Conservation (phyloP, 345 rosid genomes). For the Citropsis articulata region DNA sequence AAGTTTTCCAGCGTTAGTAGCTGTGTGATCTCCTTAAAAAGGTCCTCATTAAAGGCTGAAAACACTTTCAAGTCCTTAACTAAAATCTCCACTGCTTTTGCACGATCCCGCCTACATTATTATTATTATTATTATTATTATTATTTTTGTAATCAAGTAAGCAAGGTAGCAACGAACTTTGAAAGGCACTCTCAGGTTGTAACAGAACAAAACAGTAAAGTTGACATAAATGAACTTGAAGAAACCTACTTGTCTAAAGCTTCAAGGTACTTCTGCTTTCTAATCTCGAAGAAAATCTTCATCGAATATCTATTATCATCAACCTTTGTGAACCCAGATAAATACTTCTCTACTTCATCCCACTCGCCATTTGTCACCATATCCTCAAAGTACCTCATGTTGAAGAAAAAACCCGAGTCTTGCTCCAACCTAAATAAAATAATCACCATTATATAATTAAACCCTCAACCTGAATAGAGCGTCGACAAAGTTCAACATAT, state of each 20-base stretch:
- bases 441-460: constrained; percentile 1
- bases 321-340: constrained; percentile 76
- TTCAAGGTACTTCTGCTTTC: constrained; percentile 90
- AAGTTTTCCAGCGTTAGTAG: constrained; percentile 78
- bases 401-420: constrained; percentile 85
- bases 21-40: constrained; percentile 83
- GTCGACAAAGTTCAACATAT: not conserved
- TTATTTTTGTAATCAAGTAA: not conserved
- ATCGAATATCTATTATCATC: constrained; percentile 88
- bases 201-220: not conserved
- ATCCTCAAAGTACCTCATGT: constrained; percentile 81
- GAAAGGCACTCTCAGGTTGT: not conserved
- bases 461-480: not conserved
- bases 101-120: constrained; percentile 63
- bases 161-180: not conserved
- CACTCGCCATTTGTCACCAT: constrained; percentile 88
- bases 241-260: constrained; percentile 75
- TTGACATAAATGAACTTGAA: not conserved
- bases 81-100: constrained; percentile 77
- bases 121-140: too few relatives aligned
- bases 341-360: constrained; percentile 85
- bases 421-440: constrained; percentile 64
- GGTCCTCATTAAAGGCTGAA: constrained; percentile 75
- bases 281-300: constrained; percentile 88
- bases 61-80: constrained; percentile 88